Conservation (phyloP, 441 rosid species). For the Biscutella laevigata region DNA sequence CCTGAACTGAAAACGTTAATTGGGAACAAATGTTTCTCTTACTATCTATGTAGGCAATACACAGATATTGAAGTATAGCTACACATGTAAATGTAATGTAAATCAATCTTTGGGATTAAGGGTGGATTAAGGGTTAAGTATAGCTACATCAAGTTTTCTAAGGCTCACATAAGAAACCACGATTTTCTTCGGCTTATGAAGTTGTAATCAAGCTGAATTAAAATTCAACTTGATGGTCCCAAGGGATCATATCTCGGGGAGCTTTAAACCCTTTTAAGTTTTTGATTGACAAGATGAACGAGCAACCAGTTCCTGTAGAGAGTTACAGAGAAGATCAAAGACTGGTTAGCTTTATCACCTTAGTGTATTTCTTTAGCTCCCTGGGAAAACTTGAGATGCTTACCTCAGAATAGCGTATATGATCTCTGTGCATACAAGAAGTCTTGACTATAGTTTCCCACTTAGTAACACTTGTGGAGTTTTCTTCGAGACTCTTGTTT, state of each 20-base stretch:
- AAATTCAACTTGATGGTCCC: not conserved
- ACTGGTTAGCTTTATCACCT: constrained; percentile 29
- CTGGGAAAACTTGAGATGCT: constrained; percentile 20
- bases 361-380: constrained; percentile 37
- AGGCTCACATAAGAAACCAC: constrained; percentile 4
- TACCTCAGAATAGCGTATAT: constrained; percentile 28
- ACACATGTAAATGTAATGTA: constrained; percentile 19
- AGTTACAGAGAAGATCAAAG: not conserved
- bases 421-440: constrained; percentile 20
- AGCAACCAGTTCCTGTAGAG: constrained; percentile 56
- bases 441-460: constrained; percentile 93
- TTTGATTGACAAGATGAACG: constrained; percentile 40
- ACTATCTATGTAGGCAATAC: constrained; percentile 7
- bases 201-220: not conserved
- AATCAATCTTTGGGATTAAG: not conserved
- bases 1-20: not conserved
- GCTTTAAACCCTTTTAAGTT: constrained; percentile 22
- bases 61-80: constrained; percentile 15
- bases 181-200: not conserved
- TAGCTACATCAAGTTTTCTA: constrained; percentile 1
- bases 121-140: too few species aligned
- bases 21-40: constrained; percentile 14
- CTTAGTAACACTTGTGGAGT: constrained; percentile 34
- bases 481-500: constrained; percentile 31
- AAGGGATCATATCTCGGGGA: not conserved